Percentiles rank a stretch among this genome's conserved stretches.
phyloP scores from a whole-genome alignment of 352 stramenopile species.

The Phytophthora podocarpi region DNA sequence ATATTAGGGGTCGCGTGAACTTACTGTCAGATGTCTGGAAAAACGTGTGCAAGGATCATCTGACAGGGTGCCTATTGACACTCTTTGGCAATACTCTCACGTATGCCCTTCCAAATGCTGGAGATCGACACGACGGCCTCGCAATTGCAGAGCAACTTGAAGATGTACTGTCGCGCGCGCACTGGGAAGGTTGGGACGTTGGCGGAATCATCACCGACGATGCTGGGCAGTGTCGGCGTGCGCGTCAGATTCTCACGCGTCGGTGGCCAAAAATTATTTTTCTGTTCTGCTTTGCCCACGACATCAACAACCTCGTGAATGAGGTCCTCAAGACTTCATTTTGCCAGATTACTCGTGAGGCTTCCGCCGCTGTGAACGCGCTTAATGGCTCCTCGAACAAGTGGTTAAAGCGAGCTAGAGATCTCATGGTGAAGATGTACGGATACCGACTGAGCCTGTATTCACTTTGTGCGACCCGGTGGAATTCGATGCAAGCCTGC shows the following conservation, averaged over 20 bases:
- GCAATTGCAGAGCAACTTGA: conserved; percentile 5
- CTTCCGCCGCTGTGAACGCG: neutral
- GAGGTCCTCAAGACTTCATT: conserved; percentile 13
- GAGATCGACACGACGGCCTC: conserved; percentile 10
- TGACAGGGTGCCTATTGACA: neutral
- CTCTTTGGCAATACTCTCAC: neutral
- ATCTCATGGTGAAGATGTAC: conserved; percentile 6
- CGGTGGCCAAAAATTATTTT: conserved; percentile 5
- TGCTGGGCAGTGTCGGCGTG: conserved; percentile 12
- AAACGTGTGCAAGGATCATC: conserved; percentile 1
- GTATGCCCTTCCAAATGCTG: neutral
- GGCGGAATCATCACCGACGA: conserved; percentile 11
- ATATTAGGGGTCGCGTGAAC: neutral
- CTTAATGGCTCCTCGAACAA: neutral
- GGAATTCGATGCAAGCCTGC: conserved; percentile 16
- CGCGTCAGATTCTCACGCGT: neutral
- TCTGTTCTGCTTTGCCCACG: conserved; percentile 6
- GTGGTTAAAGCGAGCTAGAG: neutral
- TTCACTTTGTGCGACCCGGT: neutral
- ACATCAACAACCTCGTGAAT: conserved; percentile 28
- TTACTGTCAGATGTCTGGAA: conserved; percentile 8
- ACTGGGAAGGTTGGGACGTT: neutral
- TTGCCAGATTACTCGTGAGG: neutral
- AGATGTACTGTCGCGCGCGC: neutral
- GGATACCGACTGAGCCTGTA: neutral